Conservation (phyloP, 805 yeast species). For the Helenozyma baotianmanensis region DNA sequence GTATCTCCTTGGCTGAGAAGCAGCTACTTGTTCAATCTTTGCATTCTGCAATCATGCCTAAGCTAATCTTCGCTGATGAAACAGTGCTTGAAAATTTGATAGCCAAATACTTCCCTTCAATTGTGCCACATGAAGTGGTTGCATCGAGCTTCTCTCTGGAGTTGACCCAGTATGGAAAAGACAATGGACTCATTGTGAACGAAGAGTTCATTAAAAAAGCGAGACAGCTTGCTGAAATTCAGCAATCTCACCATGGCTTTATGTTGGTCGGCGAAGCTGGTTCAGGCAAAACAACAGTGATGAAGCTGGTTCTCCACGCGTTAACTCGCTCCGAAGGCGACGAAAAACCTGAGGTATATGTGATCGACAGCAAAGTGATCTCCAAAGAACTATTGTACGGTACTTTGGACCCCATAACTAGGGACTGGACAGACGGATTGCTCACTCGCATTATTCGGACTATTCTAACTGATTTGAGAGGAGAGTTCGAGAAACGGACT, state of each 20-base stretch:
- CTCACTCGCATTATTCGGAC: conserved; percentile 64
- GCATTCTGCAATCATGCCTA: conserved; percentile 62
- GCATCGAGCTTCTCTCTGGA: conserved; percentile 20
- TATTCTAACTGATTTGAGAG: conserved; percentile 51
- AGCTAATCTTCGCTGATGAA: conserved; percentile 54
- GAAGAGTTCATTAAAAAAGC: conserved; percentile 51
- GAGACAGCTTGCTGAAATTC: conserved; percentile 58
- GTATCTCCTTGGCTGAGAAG: too few relatives aligned
- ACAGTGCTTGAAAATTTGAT: conserved; percentile 21
- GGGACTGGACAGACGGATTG: conserved; percentile 92
- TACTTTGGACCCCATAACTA: conserved; percentile 61
- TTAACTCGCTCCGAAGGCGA: conserved; percentile 28
- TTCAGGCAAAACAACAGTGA: conserved; percentile 61
- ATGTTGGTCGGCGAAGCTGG: conserved; percentile 79
- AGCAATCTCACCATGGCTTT: conserved; percentile 65
- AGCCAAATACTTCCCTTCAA: conserved; percentile 12
- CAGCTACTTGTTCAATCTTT: too few relatives aligned
- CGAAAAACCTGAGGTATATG: conserved; percentile 34
- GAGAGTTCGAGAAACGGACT: conserved; percentile 49
- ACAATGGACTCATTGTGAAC: conserved; percentile 28
- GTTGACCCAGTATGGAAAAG: conserved; percentile 23
- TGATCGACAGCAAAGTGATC: conserved; percentile 73
- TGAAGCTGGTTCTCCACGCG: conserved; percentile 46
- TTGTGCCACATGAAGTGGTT: conserved; percentile 15
- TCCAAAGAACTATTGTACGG: conserved; percentile 69